These are phyloP conservation scores for Trichoderma sp. DNA, from an alignment of 2,329 filamentous ascomycete genomes.

Conservation along the genomic window DNA sequence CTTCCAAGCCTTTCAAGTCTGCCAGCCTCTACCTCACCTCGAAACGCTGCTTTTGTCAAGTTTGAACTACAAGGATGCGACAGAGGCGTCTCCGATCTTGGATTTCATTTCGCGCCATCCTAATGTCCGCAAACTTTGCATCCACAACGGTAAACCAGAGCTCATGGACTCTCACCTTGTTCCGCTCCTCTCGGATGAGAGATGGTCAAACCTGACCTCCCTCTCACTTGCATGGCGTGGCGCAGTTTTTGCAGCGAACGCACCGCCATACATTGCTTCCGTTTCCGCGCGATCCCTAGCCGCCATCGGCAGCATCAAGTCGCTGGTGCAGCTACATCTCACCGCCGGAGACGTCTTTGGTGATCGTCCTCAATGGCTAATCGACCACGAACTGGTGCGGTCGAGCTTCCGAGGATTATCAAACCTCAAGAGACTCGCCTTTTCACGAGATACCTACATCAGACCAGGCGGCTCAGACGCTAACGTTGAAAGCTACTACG, in stretches of 20 bases:
- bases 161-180: constrained; percentile 3
- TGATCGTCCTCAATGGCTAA: constrained; percentile 3
- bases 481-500: neutral
- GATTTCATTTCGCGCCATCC: neutral
- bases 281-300: neutral
- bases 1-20: neutral
- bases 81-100: neutral
- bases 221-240: constrained; percentile 14
- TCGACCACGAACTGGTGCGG: neutral
- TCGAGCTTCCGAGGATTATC: neutral
- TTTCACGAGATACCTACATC: neutral
- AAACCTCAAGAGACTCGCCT: constrained; percentile 8
- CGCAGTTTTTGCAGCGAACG: neutral
- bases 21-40: neutral
- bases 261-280: neutral
- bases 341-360: neutral
- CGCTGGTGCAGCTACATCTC: constrained; percentile 4
- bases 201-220: constrained; percentile 11
- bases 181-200: neutral
- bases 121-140: neutral
- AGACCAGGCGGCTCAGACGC: neutral
- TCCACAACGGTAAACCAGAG: neutral
- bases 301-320: neutral
- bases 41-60: constrained; percentile 11
- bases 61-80: neutral